These are phyloP conservation scores for Comarum palustre DNA, from an alignment of 306 rosid genomes.

Conservation along the genomic window DNA sequence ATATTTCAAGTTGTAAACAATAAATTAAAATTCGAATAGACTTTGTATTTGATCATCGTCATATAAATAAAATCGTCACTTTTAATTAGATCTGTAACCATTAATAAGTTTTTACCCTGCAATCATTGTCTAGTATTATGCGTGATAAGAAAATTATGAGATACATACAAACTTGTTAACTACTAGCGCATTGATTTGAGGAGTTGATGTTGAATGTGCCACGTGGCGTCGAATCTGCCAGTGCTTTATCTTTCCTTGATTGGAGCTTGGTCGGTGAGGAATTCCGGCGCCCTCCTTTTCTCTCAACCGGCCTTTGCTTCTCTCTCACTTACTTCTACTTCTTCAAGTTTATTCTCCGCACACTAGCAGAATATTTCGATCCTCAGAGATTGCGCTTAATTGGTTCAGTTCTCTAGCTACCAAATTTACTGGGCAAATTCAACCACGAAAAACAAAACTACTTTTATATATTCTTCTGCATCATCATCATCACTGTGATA, in stretches of 20 bases:
- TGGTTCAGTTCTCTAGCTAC: constrained; percentile 16
- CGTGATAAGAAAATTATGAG: constrained; percentile 32
- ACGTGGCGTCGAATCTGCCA: constrained; percentile 61
- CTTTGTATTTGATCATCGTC: too few species aligned
- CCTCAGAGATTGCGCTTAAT: constrained; percentile 19
- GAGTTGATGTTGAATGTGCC: constrained; percentile 42
- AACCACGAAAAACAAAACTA: not conserved
- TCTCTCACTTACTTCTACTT: constrained; percentile 16
- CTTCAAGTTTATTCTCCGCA: constrained; percentile 11
- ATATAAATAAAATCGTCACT: too few species aligned
- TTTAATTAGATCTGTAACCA: too few species aligned
- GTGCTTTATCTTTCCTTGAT: constrained; percentile 69
- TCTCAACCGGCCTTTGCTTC: constrained; percentile 22
- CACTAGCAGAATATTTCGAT: constrained; percentile 10
- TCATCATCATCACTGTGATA: constrained; percentile 5
- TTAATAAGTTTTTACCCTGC: too few species aligned
- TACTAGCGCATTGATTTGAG: constrained; percentile 33
- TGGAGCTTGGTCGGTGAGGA: constrained; percentile 76
- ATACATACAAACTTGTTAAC: constrained; percentile 12
- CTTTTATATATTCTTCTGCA: not conserved
- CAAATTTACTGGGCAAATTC: not conserved
- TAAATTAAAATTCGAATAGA: too few species aligned
- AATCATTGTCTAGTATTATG: constrained; percentile 2
- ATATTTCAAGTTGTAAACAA: not conserved
- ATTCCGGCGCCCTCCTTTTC: constrained; percentile 76